Conservation (phyloP, 441 rosid genomes). For the Euphorbia schlechtendalii region DNA sequence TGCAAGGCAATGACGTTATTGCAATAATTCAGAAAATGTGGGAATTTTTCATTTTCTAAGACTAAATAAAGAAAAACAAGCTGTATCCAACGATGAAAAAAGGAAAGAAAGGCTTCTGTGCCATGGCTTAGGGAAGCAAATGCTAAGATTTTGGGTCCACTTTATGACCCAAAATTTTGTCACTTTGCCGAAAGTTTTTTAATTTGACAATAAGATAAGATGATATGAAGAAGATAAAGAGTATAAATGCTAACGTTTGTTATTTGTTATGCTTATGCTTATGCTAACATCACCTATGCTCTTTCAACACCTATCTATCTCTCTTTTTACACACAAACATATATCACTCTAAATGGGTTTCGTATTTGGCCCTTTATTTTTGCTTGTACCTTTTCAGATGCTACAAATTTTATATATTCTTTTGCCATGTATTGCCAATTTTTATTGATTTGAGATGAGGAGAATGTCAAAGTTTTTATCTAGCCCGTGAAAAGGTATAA, state of each 20-base stretch:
- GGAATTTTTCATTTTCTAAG: neutral
- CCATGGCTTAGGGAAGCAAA: neutral
- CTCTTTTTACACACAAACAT: too few species aligned
- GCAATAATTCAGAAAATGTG: neutral
- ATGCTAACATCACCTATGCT: neutral
- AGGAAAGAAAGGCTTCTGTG: neutral
- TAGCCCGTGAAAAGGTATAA: too few species aligned
- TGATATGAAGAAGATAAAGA: slow-evolving; percentile 13
- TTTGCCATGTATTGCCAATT: too few species aligned
- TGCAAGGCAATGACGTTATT: too few species aligned
- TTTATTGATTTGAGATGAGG: too few species aligned
- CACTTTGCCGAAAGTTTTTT: slow-evolving; percentile 15
- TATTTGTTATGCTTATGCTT: neutral
- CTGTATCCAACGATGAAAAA: neutral
- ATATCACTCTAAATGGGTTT: too few species aligned
- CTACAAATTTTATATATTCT: too few species aligned
- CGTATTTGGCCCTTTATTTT: too few species aligned
- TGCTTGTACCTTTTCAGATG: too few species aligned
- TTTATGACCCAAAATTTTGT: neutral
- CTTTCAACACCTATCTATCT: too few species aligned
- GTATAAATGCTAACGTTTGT: slow-evolving; percentile 20
- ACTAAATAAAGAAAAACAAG: neutral
- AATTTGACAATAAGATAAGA: neutral
- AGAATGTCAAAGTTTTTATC: too few species aligned
- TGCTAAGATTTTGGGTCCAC: slow-evolving; percentile 4